A percentile compares a stretch with the other conserved stretches of the same genome.
phyloP scores from a whole-genome alignment of 129 eudicot genomes.

The Lactuca sativa region DNA sequence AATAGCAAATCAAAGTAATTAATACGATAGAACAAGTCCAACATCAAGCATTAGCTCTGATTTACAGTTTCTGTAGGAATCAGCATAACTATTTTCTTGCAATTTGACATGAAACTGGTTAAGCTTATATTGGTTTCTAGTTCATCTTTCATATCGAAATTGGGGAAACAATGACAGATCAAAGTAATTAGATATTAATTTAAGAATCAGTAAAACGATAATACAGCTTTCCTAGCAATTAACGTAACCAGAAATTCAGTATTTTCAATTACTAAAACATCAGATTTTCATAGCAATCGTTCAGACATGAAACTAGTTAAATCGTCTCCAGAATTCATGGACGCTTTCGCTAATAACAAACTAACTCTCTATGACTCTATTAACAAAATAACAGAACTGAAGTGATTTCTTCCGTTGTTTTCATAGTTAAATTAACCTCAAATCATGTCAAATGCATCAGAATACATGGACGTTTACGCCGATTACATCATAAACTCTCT shows the following conservation, averaged over 20 bases:
- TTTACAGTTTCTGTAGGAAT: background rate
- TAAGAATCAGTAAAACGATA: background rate
- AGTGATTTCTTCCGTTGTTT: background rate
- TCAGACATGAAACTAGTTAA: background rate
- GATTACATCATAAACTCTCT: background rate
- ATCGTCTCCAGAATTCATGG: slow-evolving; percentile 1
- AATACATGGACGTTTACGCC: background rate
- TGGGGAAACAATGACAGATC: background rate
- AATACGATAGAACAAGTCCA: slow-evolving; percentile 10
- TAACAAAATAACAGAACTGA: background rate
- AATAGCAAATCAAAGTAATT: background rate
- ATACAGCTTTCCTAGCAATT: background rate
- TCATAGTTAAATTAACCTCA: slow-evolving; percentile 1
- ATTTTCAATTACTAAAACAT: background rate
- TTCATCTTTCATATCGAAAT: background rate
- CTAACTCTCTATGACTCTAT: background rate
- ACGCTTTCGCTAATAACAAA: background rate
- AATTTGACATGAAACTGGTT: background rate
- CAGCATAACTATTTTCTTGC: background rate
- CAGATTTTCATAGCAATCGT: slow-evolving; percentile 4
- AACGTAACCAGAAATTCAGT: background rate
- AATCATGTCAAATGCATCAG: slow-evolving; percentile 13
- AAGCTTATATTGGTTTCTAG: too few species aligned
- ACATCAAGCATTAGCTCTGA: slow-evolving; percentile 3
- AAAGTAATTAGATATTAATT: background rate